Conservation (phyloP, 805 yeast genomes). For the Teunomyces lycoperdinae region DNA sequence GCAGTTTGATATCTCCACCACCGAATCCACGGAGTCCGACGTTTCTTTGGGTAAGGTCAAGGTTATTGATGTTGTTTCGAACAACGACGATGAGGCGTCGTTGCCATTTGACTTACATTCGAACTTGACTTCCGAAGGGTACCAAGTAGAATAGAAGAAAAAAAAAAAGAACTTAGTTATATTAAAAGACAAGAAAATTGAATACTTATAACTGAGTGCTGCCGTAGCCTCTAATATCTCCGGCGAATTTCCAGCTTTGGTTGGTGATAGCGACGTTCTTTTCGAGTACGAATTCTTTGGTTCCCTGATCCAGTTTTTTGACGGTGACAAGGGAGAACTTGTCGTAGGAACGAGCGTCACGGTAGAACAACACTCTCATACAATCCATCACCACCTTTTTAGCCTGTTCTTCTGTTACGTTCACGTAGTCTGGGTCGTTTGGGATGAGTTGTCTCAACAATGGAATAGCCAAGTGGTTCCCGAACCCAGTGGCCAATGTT, state of each 20-base stretch:
- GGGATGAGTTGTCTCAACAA: conserved; percentile 82
- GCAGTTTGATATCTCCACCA: conserved; percentile 50
- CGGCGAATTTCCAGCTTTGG: conserved; percentile 90
- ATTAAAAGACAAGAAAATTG: neutral
- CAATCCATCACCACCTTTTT: conserved; percentile 72
- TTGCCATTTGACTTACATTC: conserved; percentile 70
- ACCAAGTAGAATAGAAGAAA: conserved; percentile 33
- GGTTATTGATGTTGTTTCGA: conserved; percentile 56
- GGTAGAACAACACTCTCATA: conserved; percentile 91
- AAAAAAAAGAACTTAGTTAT: neutral
- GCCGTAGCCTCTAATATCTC: conserved; percentile 87
- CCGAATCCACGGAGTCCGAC: conserved; percentile 39
- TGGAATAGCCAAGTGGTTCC: conserved; percentile 92
- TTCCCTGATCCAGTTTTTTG: conserved; percentile 41
- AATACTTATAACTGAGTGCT: conserved; percentile 46
- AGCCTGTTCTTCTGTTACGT: conserved; percentile 72
- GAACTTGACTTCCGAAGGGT: conserved; percentile 57
- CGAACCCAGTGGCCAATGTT: conserved; percentile 93
- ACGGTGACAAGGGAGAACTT: conserved; percentile 79
- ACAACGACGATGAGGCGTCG: conserved; percentile 49
- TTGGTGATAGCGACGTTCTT: conserved; percentile 64
- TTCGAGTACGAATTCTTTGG: conserved; percentile 54
- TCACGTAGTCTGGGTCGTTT: conserved; percentile 68
- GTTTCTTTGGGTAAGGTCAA: conserved; percentile 62
- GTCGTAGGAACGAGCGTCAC: conserved; percentile 94